phyloP scores from a whole-genome alignment of 2,329 filamentous ascomycete genomes.

The Aspergillus puulaauensis region DNA sequence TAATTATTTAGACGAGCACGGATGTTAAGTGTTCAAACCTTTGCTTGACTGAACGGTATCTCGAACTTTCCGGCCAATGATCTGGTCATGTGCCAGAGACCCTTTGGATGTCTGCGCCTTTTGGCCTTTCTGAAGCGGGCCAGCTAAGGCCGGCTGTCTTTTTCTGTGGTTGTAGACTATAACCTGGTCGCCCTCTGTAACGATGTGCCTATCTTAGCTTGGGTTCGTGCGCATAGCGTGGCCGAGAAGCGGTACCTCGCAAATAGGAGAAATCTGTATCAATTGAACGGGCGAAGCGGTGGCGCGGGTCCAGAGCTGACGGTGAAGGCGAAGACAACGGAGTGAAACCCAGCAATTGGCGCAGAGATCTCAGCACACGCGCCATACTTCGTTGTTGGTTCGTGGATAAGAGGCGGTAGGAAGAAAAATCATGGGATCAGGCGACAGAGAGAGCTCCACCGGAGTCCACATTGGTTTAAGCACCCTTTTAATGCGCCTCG shows the following conservation, averaged over 20 bases:
- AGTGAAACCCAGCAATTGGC: constrained; percentile 28
- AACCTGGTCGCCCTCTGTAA: constrained; percentile 45
- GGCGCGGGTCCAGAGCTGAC: constrained; percentile 2
- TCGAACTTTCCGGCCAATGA: constrained; percentile 64
- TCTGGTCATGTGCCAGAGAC: constrained; percentile 48
- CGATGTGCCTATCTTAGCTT: constrained; percentile 2
- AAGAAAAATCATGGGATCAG: constrained; percentile 4
- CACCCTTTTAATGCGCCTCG: background rate
- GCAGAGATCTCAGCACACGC: constrained; percentile 34
- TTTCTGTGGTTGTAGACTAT: constrained; percentile 31
- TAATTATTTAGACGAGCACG: background rate
- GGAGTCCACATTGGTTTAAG: constrained; percentile 3
- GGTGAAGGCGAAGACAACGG: constrained; percentile 12
- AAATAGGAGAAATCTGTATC: constrained; percentile 41
- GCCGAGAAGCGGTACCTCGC: constrained; percentile 27
- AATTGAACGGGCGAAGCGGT: constrained; percentile 27
- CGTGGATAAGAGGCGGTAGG: background rate
- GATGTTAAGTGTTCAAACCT: constrained; percentile 31
- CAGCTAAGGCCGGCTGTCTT: constrained; percentile 41
- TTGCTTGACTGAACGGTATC: constrained; percentile 59
- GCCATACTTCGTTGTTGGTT: constrained; percentile 26
- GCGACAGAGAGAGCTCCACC: constrained; percentile 7
- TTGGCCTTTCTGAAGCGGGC: constrained; percentile 40
- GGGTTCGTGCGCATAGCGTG: background rate
- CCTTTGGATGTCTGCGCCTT: constrained; percentile 38